Conservation (phyloP, 176 grass and related monocot genomes). For the Dactylis glomerata region DNA sequence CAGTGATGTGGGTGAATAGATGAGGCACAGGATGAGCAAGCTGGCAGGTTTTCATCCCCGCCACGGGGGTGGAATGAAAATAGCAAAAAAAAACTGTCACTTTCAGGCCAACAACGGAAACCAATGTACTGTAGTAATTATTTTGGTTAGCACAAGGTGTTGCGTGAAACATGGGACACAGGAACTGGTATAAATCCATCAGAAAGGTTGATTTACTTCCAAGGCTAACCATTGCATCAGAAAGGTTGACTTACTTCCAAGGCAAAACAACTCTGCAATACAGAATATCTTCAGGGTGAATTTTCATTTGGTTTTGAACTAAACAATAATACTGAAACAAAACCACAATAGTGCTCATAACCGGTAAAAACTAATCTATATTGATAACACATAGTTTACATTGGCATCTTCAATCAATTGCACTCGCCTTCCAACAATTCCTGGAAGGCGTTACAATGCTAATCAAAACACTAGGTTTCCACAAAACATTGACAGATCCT, state of each 20-base stretch:
- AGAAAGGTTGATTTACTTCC: not conserved
- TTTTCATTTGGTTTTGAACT: not conserved
- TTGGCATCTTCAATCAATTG: conserved; percentile 12
- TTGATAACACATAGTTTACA: conserved; percentile 26
- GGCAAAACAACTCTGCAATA: not conserved
- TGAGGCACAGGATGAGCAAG: not conserved
- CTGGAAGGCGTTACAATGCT: not conserved
- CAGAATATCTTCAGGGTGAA: not conserved
- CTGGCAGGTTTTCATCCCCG: not conserved
- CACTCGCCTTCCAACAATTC: conserved; percentile 29
- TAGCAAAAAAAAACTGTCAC: conserved; percentile 11
- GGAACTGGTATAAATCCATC: not conserved
- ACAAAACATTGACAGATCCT: conserved; percentile 23
- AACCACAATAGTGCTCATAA: not conserved
- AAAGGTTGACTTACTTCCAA: not conserved
- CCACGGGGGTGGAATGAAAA: not conserved
- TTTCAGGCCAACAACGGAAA: conserved; percentile 20
- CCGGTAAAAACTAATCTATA: conserved; percentile 21
- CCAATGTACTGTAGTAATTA: not conserved
- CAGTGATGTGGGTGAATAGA: conserved; percentile 15
- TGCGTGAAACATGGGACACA: not conserved
- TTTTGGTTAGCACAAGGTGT: too few species aligned
- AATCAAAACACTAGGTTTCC: not conserved
- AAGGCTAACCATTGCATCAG: not conserved
- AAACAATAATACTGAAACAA: not conserved